These are phyloP conservation scores for Aspergillus novoparasiticus DNA, from an alignment of 2,329 filamentous ascomycete species.

Conservation along the genomic window DNA sequence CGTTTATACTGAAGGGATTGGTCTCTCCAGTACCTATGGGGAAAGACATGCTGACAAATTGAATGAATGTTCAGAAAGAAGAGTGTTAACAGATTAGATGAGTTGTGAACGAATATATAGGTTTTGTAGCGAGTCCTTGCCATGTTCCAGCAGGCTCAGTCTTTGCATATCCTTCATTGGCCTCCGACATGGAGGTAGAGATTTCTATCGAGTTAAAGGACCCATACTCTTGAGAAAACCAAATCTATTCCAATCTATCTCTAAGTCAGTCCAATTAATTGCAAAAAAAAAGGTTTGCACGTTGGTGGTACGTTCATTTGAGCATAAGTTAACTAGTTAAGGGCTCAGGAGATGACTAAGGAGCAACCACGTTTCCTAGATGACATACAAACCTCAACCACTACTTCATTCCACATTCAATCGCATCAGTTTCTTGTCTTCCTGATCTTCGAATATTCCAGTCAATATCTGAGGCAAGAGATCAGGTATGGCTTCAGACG, in stretches of 20 bases:
- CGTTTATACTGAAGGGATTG: background rate
- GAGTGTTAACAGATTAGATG: background rate
- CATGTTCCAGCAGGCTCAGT: too few relatives aligned
- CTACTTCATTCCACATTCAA: background rate
- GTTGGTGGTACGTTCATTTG: background rate
- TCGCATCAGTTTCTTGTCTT: background rate
- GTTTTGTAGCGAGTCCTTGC: too few relatives aligned
- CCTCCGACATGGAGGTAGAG: too few relatives aligned
- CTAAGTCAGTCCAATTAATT: background rate
- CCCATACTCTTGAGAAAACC: too few relatives aligned
- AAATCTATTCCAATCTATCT: too few relatives aligned
- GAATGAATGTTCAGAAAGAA: background rate
- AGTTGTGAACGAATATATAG: background rate
- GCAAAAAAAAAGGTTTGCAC: too few relatives aligned
- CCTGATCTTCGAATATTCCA: background rate
- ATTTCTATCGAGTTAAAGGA: too few relatives aligned
- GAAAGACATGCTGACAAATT: constrained; percentile 3
- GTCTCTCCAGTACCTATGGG: background rate
- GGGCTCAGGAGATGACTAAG: background rate
- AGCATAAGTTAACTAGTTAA: background rate
- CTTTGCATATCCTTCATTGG: too few relatives aligned
- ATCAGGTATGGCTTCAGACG: constrained; percentile 18
- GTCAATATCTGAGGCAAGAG: background rate
- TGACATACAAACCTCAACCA: background rate
- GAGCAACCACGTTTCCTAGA: background rate